These are phyloP conservation scores for Cytospora schulzeri DNA, from an alignment of 2,329 filamentous ascomycete species.

Conservation along the genomic window DNA sequence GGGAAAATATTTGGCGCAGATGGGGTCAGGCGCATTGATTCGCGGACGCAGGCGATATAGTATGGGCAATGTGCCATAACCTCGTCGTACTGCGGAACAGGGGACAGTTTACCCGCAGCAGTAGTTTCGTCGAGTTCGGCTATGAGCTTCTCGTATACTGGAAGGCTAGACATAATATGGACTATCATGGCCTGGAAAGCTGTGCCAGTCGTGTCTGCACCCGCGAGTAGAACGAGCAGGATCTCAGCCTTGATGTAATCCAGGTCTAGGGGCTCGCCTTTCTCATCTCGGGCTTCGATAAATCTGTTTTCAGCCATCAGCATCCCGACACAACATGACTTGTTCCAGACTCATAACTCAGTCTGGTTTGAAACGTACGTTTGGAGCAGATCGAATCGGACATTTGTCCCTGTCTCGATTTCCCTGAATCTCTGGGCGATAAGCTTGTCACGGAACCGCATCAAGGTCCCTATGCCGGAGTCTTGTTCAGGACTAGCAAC, in stretches of 20 bases:
- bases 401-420: constrained; percentile 45
- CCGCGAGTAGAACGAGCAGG: constrained; percentile 43
- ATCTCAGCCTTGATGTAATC: constrained; percentile 57
- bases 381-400: constrained; percentile 56
- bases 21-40: constrained; percentile 52
- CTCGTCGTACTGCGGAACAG: constrained; percentile 36
- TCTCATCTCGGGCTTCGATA: constrained; percentile 46
- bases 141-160: constrained; percentile 50
- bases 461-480: constrained; percentile 56
- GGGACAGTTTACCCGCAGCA: constrained; percentile 37
- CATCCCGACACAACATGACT: too few species aligned
- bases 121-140: constrained; percentile 47
- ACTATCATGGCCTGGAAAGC: constrained; percentile 31
- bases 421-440: constrained; percentile 51
- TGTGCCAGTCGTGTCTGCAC: constrained; percentile 21
- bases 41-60: constrained; percentile 53
- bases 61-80: constrained; percentile 47
- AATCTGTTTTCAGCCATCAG: constrained; percentile 28
- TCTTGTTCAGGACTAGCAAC: constrained; percentile 56
- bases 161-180: constrained; percentile 44
- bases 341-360: too few species aligned
- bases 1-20: constrained; percentile 55
- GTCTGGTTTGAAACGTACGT: constrained; percentile 34
- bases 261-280: constrained; percentile 48
- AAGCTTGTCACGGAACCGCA: constrained; percentile 59